These are phyloP conservation scores for Metschnikowia reukaufii DNA, from an alignment of 805 yeast species.

Conservation along the genomic window DNA sequence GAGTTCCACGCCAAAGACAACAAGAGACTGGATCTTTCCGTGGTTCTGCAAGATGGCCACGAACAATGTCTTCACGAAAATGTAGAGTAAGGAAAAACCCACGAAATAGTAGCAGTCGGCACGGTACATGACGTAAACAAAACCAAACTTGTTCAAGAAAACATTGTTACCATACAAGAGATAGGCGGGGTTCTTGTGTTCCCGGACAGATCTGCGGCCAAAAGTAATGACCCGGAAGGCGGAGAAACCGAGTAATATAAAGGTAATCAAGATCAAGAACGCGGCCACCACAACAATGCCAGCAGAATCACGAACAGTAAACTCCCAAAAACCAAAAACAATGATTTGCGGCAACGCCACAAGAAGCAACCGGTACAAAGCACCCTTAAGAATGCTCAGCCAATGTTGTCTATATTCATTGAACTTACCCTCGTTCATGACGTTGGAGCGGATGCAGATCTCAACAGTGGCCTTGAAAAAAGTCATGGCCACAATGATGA, in stretches of 20 bases:
- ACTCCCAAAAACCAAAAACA: conserved; percentile 84
- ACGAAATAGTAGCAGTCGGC: conserved; percentile 89
- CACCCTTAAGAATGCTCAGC: conserved; percentile 84
- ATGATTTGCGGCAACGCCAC: conserved; percentile 87
- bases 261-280: conserved; percentile 57
- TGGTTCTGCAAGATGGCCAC: conserved; percentile 81
- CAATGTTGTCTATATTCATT: conserved; percentile 78
- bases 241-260: conserved; percentile 68
- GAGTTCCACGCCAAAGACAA: conserved; percentile 75
- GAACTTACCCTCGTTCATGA: conserved; percentile 64
- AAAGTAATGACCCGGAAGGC: conserved; percentile 67
- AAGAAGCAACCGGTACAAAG: conserved; percentile 76
- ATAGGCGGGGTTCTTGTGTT: conserved; percentile 90
- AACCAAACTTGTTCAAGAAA: conserved; percentile 85
- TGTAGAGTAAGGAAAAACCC: conserved; percentile 59
- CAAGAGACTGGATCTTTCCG: conserved; percentile 81
- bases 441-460: conserved; percentile 54
- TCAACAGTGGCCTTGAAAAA: conserved; percentile 72
- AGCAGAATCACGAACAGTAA: conserved; percentile 76
- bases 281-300: conserved; percentile 82
- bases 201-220: conserved; percentile 68
- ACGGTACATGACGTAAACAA: conserved; percentile 84
- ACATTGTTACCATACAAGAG: conserved; percentile 80
- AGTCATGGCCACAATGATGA: conserved; percentile 52
- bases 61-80: conserved; percentile 72